Evolutionary conservation across 1,284 basidiomycete genomes (phyloP), one percentile per base, ranked within the genome.

Genomic region (Ceratobasidium sp.): DNA sequence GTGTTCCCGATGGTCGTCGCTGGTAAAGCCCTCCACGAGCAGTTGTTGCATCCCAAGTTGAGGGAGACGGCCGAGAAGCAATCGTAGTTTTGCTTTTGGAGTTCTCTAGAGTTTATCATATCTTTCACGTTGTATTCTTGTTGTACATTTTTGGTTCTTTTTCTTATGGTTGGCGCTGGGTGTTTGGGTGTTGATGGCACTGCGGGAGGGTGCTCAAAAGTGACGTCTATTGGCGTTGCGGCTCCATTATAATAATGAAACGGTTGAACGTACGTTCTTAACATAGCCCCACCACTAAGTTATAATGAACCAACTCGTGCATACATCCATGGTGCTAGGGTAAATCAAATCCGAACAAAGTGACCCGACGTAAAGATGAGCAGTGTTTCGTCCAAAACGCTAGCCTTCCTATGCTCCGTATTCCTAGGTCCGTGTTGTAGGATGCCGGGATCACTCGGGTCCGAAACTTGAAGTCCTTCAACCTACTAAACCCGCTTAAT

Each of bases 1-100:
- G 96, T 98, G 75, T 98, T 95, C 89, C 97, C 94, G 15, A 96
- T 95, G 93, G 93, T 95, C 31, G 89, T 93, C 7, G 95, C 95
- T 47, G 96, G 95, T 63, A 96, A 95, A 83, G 95, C 95, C 65
- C 86, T 98, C 64, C 93, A 98, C 81, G 95, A 98, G 84, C 93
- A 93, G 82, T 84, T 95, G 79, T 80, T 93, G 71, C 91, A 93
- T 80, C 89, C 90, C 11, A 80, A 64, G 62, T 63, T 77, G 60
- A 67, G 63, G 33, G 75, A 66, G n/a, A 50, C 47, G 15, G 60
- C 65, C n/a, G 7, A 33, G n/a, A 62, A 72, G 44, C 45, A 67
- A 31, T 50, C 56, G 27, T 69, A 22, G 41, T 64, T 29, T 27
- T 27, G n/a, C n/a, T n/a, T n/a, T n/a, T n/a, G n/a, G n/a, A n/a